Conservation (phyloP, 2,329 filamentous ascomycete species). For the Madurella fahalii region DNA sequence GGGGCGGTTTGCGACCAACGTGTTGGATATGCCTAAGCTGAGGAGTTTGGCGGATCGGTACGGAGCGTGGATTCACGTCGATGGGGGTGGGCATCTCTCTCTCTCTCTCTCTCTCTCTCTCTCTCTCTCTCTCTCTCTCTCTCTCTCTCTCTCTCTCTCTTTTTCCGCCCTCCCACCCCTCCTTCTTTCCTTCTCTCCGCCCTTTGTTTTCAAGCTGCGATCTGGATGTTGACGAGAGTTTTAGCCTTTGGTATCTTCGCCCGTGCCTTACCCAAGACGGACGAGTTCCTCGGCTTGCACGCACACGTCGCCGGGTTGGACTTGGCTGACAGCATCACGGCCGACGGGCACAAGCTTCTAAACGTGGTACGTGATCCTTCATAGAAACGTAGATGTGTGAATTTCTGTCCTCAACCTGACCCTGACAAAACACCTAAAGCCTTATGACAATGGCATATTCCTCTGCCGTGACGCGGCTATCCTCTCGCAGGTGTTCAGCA, state of each 20-base stretch:
- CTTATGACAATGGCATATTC: conserved; percentile 91
- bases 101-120: no score
- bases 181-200: background rate
- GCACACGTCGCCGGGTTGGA: conserved; percentile 61
- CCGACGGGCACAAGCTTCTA: conserved; percentile 86
- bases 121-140: no score
- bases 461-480: conserved; percentile 61
- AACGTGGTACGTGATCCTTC: conserved; percentile 62
- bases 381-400: background rate
- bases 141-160: no score
- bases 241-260: conserved; percentile 80
- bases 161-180: no score
- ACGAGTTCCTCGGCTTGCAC: conserved; percentile 54
- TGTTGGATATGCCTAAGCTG: conserved; percentile 55
- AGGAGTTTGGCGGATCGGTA: conserved; percentile 68
- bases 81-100: conserved; percentile 55
- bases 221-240: conserved; percentile 5
- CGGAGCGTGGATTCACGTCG: conserved; percentile 82
- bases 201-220: background rate
- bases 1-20: conserved; percentile 67
- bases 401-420: background rate
- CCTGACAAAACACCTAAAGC: conserved; percentile 38
- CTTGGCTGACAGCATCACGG: conserved; percentile 80
- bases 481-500: conserved; percentile 66
- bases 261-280: conserved; percentile 54